phyloP scores from a whole-genome alignment of 1,284 basidiomycete species.

The Ustilago shanxiensis region DNA sequence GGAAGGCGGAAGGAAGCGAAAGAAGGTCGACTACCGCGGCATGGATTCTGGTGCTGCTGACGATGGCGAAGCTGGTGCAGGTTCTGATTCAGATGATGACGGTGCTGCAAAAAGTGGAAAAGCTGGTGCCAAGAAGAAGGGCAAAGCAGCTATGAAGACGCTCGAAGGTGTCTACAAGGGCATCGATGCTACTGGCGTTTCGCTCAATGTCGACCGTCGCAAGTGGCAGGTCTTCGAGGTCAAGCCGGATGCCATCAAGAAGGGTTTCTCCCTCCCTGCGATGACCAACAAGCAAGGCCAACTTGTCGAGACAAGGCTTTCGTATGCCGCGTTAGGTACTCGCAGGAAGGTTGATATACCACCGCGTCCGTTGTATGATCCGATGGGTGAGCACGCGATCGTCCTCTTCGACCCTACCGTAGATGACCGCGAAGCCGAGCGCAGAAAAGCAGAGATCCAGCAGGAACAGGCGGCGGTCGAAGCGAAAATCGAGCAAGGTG shows the following conservation, averaged over 20 bases:
- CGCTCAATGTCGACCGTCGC: conserved; percentile 62
- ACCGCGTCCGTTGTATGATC: conserved; percentile 92
- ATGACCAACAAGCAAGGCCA: conserved; percentile 85
- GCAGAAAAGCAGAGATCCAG: conserved; percentile 50
- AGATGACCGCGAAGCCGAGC: conserved; percentile 74
- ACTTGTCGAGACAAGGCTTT: conserved; percentile 76
- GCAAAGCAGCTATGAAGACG: conserved; percentile 45
- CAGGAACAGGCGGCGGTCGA: conserved; percentile 48
- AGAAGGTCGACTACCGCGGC: conserved; percentile 64
- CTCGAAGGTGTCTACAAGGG: conserved; percentile 67
- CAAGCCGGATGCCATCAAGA: conserved; percentile 60
- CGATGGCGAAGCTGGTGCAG: conserved; percentile 50
- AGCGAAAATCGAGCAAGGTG: conserved; percentile 38
- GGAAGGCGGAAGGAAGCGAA: conserved; percentile 55
- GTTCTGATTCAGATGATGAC: conserved; percentile 33
- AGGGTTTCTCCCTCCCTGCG: conserved; percentile 84
- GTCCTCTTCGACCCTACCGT: conserved; percentile 97
- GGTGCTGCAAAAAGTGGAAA: conserved; percentile 21
- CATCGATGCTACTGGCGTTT: conserved; percentile 66
- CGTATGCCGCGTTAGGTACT: conserved; percentile 85
- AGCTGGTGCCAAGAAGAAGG: conserved; percentile 40
- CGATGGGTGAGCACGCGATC: conserved; percentile 97
- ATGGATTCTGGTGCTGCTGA: conserved; percentile 56
- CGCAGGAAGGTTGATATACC: conserved; percentile 85
- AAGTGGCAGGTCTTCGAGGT: conserved; percentile 63